Conservation (phyloP, 1,284 basidiomycete genomes). For the Leccinum subrobustum region DNA sequence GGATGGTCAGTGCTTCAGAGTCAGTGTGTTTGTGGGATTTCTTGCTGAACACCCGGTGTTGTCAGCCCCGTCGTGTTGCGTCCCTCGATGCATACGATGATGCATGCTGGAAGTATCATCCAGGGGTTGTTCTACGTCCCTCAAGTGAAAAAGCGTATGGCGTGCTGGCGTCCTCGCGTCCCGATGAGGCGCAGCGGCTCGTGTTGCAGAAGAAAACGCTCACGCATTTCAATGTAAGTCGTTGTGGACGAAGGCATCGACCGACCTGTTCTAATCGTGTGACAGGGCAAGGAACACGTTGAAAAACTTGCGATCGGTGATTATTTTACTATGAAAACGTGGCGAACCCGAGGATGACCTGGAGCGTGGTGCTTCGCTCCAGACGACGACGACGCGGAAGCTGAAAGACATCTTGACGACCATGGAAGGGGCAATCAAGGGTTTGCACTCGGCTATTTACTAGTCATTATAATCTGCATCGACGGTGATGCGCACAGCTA, state of each 20-base stretch:
- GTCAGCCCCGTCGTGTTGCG: slow-evolving; percentile 64
- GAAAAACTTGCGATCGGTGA: slow-evolving; percentile 53
- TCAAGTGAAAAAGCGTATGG: slow-evolving; percentile 56
- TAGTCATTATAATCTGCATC: no score
- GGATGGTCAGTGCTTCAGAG: slow-evolving; percentile 42
- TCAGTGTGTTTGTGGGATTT: neutral
- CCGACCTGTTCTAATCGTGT: neutral
- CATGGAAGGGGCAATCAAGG: slow-evolving; percentile 48
- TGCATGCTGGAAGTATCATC: slow-evolving; percentile 58
- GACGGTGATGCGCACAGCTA: no score
- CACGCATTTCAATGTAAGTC: slow-evolving; percentile 53
- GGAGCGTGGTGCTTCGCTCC: slow-evolving; percentile 45
- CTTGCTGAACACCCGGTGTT: neutral
- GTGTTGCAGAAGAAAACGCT: slow-evolving; percentile 46
- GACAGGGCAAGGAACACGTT: slow-evolving; percentile 59
- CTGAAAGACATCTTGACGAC: slow-evolving; percentile 50
- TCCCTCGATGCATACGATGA: slow-evolving; percentile 45
- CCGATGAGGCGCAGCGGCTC: slow-evolving; percentile 47
- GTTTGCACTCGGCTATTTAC: no score
- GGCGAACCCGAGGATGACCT: slow-evolving; percentile 48
- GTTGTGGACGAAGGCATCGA: neutral
- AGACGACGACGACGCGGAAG: slow-evolving; percentile 42
- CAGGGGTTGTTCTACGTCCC: slow-evolving; percentile 67
- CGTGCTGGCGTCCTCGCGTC: slow-evolving; percentile 44
- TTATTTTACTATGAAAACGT: slow-evolving; percentile 69